Percentiles rank a stretch among this genome's conserved stretches.
These are phyloP conservation scores for Waltiozyma sp. DNA, from an alignment of 1,139 yeast species.

Conservation along the genomic window DNA sequence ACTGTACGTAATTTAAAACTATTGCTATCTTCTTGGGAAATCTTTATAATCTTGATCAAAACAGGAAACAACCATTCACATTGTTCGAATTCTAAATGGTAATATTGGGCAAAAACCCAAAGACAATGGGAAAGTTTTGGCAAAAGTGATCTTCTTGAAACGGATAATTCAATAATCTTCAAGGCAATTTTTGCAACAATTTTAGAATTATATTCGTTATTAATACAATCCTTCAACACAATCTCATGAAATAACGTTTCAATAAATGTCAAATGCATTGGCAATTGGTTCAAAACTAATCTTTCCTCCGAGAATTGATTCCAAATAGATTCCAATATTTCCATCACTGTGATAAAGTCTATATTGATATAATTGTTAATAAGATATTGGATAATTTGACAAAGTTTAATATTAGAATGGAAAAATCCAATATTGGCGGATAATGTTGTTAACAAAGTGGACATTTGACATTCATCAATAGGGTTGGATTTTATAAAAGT, in stretches of 20 bases:
- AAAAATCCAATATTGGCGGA: conserved; percentile 3
- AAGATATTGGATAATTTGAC: conserved; percentile 17
- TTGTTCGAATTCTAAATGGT: conserved; percentile 26
- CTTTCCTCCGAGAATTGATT: conserved; percentile 45
- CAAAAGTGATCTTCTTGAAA: conserved; percentile 57
- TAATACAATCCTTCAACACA: conserved; percentile 20
- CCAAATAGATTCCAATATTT: conserved; percentile 42
- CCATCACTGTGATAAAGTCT: conserved; percentile 14
- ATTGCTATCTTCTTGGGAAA: conserved; percentile 45
- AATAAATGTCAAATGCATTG: conserved; percentile 48
- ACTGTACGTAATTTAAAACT: conserved; percentile 51
- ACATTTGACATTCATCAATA: not conserved
- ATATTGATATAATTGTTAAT: conserved; percentile 12
- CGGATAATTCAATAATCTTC: conserved; percentile 39
- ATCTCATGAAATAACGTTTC: conserved; percentile 29
- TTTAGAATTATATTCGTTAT: conserved; percentile 20
- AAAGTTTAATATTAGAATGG: conserved; percentile 7
- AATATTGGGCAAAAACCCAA: conserved; percentile 28
- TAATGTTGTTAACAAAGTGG: conserved; percentile 1
- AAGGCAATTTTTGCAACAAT: conserved; percentile 28
- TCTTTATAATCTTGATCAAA: conserved; percentile 34
- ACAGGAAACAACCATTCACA: conserved; percentile 45
- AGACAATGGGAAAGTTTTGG: conserved; percentile 44
- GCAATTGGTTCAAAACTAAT: conserved; percentile 53
- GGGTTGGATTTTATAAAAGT: not conserved